Conservation (phyloP, 179 eudicot genomes). For the Corrigiola litoralis region DNA sequence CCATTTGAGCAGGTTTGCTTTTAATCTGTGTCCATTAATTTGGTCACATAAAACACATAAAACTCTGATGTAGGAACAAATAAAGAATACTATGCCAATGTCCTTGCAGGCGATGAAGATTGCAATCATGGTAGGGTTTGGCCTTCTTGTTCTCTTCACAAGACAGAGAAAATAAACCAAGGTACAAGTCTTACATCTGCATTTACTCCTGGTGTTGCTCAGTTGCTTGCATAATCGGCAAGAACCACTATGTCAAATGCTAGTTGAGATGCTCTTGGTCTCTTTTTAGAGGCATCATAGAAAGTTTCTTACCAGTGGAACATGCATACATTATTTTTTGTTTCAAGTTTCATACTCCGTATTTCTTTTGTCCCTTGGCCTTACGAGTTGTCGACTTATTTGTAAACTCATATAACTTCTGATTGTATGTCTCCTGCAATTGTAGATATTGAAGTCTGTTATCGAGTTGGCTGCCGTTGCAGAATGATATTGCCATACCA, state of each 20-base stretch:
- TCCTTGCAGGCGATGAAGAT: conserved; percentile 34
- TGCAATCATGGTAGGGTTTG: conserved; percentile 45
- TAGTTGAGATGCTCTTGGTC: background rate
- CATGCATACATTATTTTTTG: too few species aligned
- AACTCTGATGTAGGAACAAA: background rate
- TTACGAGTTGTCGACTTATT: too few species aligned
- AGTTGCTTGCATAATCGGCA: background rate
- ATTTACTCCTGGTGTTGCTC: background rate
- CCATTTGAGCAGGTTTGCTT: conserved; percentile 46
- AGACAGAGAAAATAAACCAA: conserved; percentile 28
- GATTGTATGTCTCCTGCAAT: too few species aligned
- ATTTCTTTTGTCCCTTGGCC: too few species aligned
- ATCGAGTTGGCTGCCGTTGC: background rate
- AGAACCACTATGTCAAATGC: background rate
- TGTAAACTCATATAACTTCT: too few species aligned
- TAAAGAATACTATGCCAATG: background rate
- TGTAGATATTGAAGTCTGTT: conserved; percentile 5
- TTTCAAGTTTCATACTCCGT: too few species aligned
- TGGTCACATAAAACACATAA: too few species aligned
- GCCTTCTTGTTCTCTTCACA: conserved; percentile 33
- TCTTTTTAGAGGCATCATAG: too few species aligned
- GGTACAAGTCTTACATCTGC: background rate
- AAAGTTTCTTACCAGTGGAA: too few species aligned
- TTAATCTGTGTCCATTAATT: too few species aligned
- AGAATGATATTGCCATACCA: background rate